Conservation (phyloP, 2,329 filamentous ascomycete genomes). For the Paecilomyces niveus region DNA sequence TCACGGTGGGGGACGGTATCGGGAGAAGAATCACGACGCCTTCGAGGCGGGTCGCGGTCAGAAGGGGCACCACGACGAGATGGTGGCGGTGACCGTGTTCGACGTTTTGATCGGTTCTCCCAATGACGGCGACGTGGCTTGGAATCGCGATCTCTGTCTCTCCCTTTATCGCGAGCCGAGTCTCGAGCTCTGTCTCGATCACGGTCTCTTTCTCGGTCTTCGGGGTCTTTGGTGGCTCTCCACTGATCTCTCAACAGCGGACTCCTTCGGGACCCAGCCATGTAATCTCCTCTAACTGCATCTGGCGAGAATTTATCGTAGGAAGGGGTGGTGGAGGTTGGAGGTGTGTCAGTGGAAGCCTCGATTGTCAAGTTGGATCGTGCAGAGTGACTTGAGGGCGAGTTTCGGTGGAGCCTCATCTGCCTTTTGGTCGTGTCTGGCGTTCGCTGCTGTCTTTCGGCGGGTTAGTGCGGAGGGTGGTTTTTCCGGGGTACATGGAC, state of each 20-base stretch:
- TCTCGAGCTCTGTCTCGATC: conserved; percentile 36
- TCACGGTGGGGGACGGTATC: conserved; percentile 17
- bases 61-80: conserved; percentile 22
- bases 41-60: conserved; percentile 22
- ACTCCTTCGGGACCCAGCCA: conserved; percentile 45
- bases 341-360: background rate
- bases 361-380: background rate
- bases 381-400: background rate
- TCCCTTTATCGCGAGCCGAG: conserved; percentile 28
- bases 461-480: conserved; percentile 1
- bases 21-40: conserved; percentile 22
- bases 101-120: conserved; percentile 33
- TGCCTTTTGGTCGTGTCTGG: conserved; percentile 1
- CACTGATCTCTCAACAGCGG: conserved; percentile 45
- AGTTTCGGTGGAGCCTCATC: conserved; percentile 1
- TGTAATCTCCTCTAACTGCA: conserved; percentile 38
- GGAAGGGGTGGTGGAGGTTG: background rate
- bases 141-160: conserved; percentile 35
- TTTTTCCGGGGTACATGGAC: conserved; percentile 1
- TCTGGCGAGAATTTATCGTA: conserved; percentile 19
- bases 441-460: conserved; percentile 1
- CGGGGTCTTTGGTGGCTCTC: conserved; percentile 38
- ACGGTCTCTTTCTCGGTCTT: conserved; percentile 27
- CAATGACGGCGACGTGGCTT: conserved; percentile 26
- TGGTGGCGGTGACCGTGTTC: conserved; percentile 31